Evolutionary conservation across 768 basidiomycete genomes (phyloP).

Genomic region (Russula brevipes): DNA sequence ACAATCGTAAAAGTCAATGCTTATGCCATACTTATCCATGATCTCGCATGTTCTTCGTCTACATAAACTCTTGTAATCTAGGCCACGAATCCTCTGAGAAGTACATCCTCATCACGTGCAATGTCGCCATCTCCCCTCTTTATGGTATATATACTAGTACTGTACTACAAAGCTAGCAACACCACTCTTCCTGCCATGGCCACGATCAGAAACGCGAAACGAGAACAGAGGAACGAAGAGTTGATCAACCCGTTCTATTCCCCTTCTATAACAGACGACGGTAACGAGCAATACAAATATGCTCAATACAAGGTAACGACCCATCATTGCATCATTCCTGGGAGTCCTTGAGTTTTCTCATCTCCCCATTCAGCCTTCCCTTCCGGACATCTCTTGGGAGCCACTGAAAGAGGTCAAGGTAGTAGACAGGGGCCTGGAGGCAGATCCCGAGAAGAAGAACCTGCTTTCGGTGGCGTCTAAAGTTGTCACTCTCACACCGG

Average conservation of each 20-base stretch:
- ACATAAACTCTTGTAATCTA: too few species aligned
- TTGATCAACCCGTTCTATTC: constrained; percentile 66
- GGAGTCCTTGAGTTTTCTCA: not conserved
- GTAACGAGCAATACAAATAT: constrained; percentile 48
- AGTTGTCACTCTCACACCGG: constrained; percentile 62
- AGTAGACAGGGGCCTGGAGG: constrained; percentile 59
- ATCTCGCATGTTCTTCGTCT: too few species aligned
- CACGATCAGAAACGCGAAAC: not conserved
- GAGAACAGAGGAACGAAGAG: not conserved
- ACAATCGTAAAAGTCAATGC: too few species aligned
- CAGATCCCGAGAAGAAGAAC: constrained; percentile 63
- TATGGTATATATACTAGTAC: constrained; percentile 8
- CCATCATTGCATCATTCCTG: not conserved
- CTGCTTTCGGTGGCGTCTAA: constrained; percentile 61
- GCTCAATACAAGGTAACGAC: constrained; percentile 53
- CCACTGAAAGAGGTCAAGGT: constrained; percentile 56
- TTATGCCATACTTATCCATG: too few species aligned
- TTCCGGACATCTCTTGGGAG: constrained; percentile 59
- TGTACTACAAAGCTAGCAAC: too few species aligned
- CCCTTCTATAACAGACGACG: constrained; percentile 39
- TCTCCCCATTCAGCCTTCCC: constrained; percentile 45
- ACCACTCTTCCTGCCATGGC: constrained; percentile 11
- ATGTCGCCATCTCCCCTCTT: constrained; percentile 30
- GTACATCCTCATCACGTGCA: constrained; percentile 26
- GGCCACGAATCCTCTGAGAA: too few species aligned